Base-by-base conservation (phyloP, 257 asterid species). In the Plantago ovata region DNA sequence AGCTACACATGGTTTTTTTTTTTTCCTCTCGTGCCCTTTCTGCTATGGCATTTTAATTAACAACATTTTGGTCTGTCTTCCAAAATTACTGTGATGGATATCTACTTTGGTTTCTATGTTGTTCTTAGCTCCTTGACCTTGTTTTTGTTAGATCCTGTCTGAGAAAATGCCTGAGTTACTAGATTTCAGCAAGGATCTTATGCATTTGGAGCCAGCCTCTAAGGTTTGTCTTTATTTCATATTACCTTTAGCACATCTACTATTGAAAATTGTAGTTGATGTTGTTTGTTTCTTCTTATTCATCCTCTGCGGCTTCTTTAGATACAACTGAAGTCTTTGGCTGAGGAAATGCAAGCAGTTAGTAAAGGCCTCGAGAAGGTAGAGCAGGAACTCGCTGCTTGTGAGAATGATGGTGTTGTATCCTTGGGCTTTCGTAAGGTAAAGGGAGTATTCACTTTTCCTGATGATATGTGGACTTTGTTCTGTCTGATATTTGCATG, bases 321-420 rank as follows among this genome's bases (percentile, higher is more conserved):
- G 98, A 91, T 87, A 72, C 95, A 85, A 85, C 72, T 91, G 73
- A 91, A 91, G 78, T 81, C 96, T 47, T 77, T 91, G 83, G 98
- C 98, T 66, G 98, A 91, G 74, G 98, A 91, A 83, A 91, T 91
- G 96, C 96, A 91, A 85, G 98, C 98, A 70, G 95, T 84, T 62
- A 83, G 81, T 80, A 91, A 91, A 77, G 98, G 98, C 74, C 96
- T 91, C 67, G 96, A 87, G 77, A 91, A 87, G 81, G 96, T 91
- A 67, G 95, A 91, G 66, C 95, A 84, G 70, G 98, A 91, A 81
- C 92, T 91, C 53, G 43, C 81, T 66, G 89, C 95, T 22, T 89
- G 92, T 8, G 95, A 84, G 67, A 84, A 75, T 72, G 98, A 91
- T 56, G 98, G 98, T 70, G 85, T 71, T 60, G 86, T 91, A 54